Evolutionary conservation across 1,284 basidiomycete species (phyloP), one percentile per base, ranked within the genome.

Genomic region (Leccinum huronense): DNA sequence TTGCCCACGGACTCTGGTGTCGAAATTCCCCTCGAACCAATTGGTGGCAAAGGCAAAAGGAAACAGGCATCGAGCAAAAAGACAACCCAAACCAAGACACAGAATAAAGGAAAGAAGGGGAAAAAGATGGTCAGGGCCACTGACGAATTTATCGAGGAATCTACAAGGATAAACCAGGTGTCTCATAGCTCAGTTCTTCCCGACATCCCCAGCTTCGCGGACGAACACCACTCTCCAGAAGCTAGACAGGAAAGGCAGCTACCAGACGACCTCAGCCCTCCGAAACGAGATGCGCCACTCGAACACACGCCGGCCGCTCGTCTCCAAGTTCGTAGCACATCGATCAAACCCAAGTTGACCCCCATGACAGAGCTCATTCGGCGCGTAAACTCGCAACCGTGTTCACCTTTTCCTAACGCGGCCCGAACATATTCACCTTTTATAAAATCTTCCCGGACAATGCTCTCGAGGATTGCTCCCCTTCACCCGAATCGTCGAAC

Each of bases 351-450:
- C 31, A 85, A 81, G 69, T 77, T 80, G 23, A 84, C 84, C 7
- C 82, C 87, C 8, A 89, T 91, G 87, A 83, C 86, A 57, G 89
- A 91, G 71, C 83, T 91, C 63, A 89, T 91, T 65, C 81, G 84
- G 57, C 86, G 86, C 61, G 89, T 85, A 45, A 87, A 87, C 70
- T 86, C 88, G 0, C 80, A 83, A 63, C 85, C 88, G 11, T 82
- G 79, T 62, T 88, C 88, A 6, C 88, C 86, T 0, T 89, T 88
- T 70, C 72, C 80, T 7, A 73, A 79, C 9, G 68, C 76, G 7
- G 73, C 77, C 16, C 68, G 73, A 11, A 74, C 83, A 5, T 87
- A 89, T 71, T 89, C 88, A 2, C 87, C 90, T 1, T 82, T 85
- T 64, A 72, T 82, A 59, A 91, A 91, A 71, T 79, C 85, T 7